phyloP scores from a whole-genome alignment of 176 grass and related monocot genomes.

The Triticum monococcum region DNA sequence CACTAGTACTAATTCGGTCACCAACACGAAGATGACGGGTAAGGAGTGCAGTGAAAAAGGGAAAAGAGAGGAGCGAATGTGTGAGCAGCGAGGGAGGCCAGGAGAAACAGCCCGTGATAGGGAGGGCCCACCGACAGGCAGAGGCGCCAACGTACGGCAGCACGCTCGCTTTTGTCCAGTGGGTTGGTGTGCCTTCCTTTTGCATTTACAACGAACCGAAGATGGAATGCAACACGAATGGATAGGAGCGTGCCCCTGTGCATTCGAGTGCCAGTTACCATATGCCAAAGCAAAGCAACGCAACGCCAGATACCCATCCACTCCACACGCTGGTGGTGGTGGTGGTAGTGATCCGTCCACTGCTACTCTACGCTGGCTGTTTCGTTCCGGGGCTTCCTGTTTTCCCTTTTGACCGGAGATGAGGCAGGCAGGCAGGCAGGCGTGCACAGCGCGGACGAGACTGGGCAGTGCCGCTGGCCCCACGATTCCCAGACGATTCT shows the following conservation, averaged over 20 bases:
- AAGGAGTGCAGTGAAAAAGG: not conserved
- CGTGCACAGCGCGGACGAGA: not conserved
- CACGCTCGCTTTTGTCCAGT: not conserved
- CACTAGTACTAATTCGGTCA: not conserved
- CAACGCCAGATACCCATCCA: not conserved
- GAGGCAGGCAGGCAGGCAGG: not conserved
- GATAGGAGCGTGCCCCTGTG: not conserved
- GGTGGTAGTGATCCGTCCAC: not conserved
- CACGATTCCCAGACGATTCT: not conserved
- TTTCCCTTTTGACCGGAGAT: not conserved
- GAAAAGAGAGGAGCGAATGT: not conserved
- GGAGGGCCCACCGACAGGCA: not conserved
- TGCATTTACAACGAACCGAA: not conserved
- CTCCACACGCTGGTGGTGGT: not conserved
- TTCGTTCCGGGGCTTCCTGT: not conserved
- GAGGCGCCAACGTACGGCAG: not conserved
- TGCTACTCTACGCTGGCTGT: not conserved
- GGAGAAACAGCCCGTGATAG: not conserved
- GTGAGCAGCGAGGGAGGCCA: not conserved
- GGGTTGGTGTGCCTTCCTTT: conserved; percentile 19
- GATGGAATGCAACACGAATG: not conserved
- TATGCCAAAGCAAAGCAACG: conserved; percentile 23
- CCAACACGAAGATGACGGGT: not conserved
- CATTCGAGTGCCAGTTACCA: conserved; percentile 21
- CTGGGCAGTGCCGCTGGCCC: not conserved